phyloP scores from a whole-genome alignment of 176 grass and related monocot species.

The Chloris gayana region DNA sequence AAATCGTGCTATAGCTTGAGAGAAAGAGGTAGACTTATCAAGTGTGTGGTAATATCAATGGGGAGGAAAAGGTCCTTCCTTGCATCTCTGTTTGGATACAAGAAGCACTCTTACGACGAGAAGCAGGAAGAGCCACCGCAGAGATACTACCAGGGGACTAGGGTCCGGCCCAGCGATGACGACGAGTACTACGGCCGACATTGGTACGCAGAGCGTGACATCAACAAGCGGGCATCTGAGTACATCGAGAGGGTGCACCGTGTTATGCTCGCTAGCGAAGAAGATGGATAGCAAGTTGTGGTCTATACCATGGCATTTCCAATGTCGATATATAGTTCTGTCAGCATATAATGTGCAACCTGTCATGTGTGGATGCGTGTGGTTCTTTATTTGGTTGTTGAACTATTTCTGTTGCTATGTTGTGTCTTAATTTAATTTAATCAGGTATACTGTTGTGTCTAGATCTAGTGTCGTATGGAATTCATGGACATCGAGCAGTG shows the following conservation, averaged over 20 bases:
- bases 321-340: background rate
- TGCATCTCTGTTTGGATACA: constrained; percentile 38
- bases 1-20: background rate
- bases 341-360: background rate
- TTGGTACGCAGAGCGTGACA: constrained; percentile 49
- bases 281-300: constrained; percentile 2
- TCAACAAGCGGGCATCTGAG: constrained; percentile 43
- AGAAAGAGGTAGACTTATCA: background rate
- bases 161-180: constrained; percentile 51
- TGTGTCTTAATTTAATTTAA: background rate
- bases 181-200: constrained; percentile 38
- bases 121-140: background rate
- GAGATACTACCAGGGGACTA: constrained; percentile 4
- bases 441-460: background rate
- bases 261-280: constrained; percentile 20
- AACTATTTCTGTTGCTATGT: background rate
- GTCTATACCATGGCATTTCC: background rate
- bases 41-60: background rate
- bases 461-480: no score
- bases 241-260: constrained; percentile 53
- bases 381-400: background rate
- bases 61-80: constrained; percentile 32
- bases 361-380: background rate
- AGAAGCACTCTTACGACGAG: background rate
- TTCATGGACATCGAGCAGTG: background rate